phyloP scores from a whole-genome alignment of 768 basidiomycete species.

The Tephrocybe rancida region DNA sequence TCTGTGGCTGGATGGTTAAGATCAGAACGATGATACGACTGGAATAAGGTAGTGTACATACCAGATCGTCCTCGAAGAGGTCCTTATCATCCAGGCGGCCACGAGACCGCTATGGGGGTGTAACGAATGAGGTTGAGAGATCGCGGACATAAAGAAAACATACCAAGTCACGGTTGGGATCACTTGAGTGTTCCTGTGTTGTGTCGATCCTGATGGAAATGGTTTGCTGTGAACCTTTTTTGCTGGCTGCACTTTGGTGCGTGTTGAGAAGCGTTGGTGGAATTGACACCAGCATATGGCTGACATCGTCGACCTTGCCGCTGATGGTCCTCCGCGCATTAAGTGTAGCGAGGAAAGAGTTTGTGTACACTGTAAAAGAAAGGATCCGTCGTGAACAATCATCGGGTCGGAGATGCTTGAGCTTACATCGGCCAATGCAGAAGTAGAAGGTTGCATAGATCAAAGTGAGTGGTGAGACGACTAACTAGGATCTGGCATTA shows the following conservation, averaged over 20 bases:
- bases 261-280: constrained; percentile 26
- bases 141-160: not conserved
- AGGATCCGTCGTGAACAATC: not conserved
- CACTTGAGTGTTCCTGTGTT: constrained; percentile 22
- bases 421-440: constrained; percentile 49
- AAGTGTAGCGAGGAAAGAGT: constrained; percentile 53
- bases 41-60: not conserved
- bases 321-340: constrained; percentile 46
- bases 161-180: not conserved
- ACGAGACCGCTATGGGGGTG: not conserved
- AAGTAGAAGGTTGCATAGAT: constrained; percentile 57
- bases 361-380: constrained; percentile 44
- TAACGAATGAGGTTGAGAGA: not conserved
- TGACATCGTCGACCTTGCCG: constrained; percentile 26
- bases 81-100: not conserved
- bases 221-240: constrained; percentile 20
- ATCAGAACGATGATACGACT: not conserved
- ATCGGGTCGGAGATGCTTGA: not conserved
- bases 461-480: constrained; percentile 43
- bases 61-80: not conserved
- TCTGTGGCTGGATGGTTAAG: not conserved
- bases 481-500: constrained; percentile 22
- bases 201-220: constrained; percentile 40
- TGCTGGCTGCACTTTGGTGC: constrained; percentile 4
- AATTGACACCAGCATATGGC: constrained; percentile 35